Conservation (phyloP, 306 rosid genomes). For the Glycine soja region DNA sequence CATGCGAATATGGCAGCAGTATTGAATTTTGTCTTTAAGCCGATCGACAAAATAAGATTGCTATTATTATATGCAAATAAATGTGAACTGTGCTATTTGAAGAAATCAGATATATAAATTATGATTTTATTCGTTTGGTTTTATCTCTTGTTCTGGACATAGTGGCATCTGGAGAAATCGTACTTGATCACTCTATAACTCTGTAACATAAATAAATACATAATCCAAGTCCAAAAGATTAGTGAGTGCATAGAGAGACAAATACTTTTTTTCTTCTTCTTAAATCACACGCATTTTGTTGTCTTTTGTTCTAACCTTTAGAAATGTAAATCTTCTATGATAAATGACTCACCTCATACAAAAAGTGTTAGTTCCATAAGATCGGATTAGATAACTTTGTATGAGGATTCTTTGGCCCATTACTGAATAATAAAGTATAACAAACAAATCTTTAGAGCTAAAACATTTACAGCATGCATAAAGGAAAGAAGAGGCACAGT, state of each 20-base stretch:
- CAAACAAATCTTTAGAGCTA: too few species aligned
- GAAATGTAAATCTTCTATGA: neutral
- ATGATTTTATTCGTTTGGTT: neutral
- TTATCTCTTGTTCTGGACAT: neutral
- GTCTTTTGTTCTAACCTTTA: conserved; percentile 20
- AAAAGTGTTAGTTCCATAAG: neutral
- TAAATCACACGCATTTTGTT: neutral
- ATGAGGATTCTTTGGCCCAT: neutral
- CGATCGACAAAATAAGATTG: conserved; percentile 29
- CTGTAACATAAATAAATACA: neutral
- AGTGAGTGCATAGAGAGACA: neutral
- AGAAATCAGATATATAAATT: neutral
- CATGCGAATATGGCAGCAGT: neutral
- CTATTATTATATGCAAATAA: conserved; percentile 16
- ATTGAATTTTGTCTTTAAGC: conserved; percentile 22
- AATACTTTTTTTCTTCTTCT: neutral
- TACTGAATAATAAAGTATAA: neutral
- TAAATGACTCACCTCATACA: conserved; percentile 28
- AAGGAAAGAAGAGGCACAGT: neutral
- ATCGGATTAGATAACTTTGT: neutral
- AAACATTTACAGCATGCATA: too few species aligned
- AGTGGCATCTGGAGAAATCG: neutral
- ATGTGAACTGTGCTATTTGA: conserved; percentile 26
- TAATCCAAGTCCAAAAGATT: conserved; percentile 14
- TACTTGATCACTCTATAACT: conserved; percentile 32